phyloP scores from a whole-genome alignment of 176 grass and related monocot genomes.

The sorghum (Sorghum bicolor) region DNA sequence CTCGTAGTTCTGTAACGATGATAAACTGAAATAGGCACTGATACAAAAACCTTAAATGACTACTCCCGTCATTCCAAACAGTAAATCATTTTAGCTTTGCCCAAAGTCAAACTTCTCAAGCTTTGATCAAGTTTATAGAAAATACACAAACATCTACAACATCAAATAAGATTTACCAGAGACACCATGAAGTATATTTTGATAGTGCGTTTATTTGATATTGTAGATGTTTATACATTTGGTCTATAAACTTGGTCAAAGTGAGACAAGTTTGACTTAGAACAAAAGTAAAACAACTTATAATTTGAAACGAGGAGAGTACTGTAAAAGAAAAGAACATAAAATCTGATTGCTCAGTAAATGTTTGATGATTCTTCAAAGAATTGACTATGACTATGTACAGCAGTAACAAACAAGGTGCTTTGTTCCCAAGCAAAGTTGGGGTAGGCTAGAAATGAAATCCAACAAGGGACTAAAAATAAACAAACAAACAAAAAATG shows the following conservation, averaged over 20 bases:
- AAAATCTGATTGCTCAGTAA: neutral
- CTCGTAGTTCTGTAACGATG: slow-evolving; percentile 7
- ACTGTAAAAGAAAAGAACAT: neutral
- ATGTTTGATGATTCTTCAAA: neutral
- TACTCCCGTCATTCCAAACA: neutral
- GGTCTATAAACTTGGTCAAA: neutral
- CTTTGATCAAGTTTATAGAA: neutral
- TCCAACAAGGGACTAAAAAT: neutral
- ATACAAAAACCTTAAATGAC: neutral
- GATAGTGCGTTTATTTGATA: neutral
- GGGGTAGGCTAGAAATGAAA: neutral
- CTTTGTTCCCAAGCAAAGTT: neutral
- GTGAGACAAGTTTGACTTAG: neutral
- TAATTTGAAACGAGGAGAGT: neutral
- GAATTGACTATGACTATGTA: slow-evolving; percentile 2
- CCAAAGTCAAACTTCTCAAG: neutral
- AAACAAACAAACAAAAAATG: neutral
- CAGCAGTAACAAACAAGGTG: neutral
- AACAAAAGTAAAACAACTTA: neutral
- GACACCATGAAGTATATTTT: neutral
- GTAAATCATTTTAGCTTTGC: neutral
- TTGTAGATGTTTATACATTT: neutral
- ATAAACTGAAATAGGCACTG: neutral
- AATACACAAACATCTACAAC: neutral
- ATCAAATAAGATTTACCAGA: neutral